Base-by-base conservation (phyloP, 1,139 yeast species). In the Yamadazyma diddensiae region DNA sequence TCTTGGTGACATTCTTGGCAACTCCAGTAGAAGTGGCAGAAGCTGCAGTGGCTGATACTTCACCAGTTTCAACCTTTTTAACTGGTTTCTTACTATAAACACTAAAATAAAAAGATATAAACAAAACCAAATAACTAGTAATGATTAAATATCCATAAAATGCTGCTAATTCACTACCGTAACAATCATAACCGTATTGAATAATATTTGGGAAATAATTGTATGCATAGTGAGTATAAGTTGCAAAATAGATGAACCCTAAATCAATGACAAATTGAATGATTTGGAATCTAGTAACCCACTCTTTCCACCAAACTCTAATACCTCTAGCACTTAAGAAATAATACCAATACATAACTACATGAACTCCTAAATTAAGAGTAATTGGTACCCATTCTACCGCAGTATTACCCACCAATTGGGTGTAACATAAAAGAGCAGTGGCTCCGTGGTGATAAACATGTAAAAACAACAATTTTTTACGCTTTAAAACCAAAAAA, bases 371-470 rank as follows among this genome's bases (percentile, higher is more conserved):
- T 63, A 92, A 72, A 71, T 92, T 92, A 55, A 92, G 72, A 21
- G 81, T 59, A 57, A 92, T 92, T 40, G 95, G 95, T 33, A 92
- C 97, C 97, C 97, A 92, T 47, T 88, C 88, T 43, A 83, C 94
- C 7, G 97, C 77, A 31, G 98, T 92, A 42, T 72, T 66, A 41
- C 98, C 98, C 42, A 84, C 77, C 53, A 92, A 74, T 67, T 92
- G 98, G 34, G 95, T 84, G 79, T 81, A 92, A 63, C 98, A 92
- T 47, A 92, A 70, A 53, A 92, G 70, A 10, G 97, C 98, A 37
- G 98, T 92, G 45, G 97, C 97, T 41, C 98, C 98, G 56, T 92
- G 98, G 64, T 92, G 98, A 67, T 88, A 92, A 38, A 95, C 87
- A 69, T 92, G 98, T 61, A 92, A 72, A 55, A 90, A 90, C 46